Evolutionary conservation across 140 eudicot species (phyloP), one percentile per base, ranked within the genome.

Genomic region (Cichorium intybus): DNA sequence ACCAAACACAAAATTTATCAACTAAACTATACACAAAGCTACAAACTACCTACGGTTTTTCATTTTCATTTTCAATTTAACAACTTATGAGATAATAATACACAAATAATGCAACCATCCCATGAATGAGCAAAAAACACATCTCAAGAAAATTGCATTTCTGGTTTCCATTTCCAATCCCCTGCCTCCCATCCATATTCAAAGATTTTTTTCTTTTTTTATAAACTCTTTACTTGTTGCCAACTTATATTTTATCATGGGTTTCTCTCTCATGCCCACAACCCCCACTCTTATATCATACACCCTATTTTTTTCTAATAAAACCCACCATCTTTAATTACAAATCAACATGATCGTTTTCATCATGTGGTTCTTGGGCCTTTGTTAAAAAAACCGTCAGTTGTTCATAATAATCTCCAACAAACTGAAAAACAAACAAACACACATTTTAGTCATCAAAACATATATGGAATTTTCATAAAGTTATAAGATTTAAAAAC

Each of bases 251-350:
- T 39, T 54, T 59, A 18, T 53, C 17, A 60, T 21, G 18, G 66
- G 51, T 60, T 37, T 15, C 7, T 21, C 34, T 37, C 37, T 8
- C 41, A 43, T 37, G 37, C 21, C 79, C 12, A 55, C 85, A 70
- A 65, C 51, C 65, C 16, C n/a, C 47, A 54, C 72, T 64, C 49
- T 58, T 70, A 70, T 64, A 58, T 61, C 75, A 75, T 58, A 52
- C 75, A 75, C 65, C 46, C 64, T 39, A 39, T 16, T 68, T 61
- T 43, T 63, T 64, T 47, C 74, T 74, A 61, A 60, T 39, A 20
- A 62, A 34, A 49, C 17, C 37, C 39, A 41, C 71, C 69, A 20
- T 60, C 64, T 65, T 60, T 57, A 75, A 53, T 63, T 57, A 56
- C 68, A 79, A 23, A 54, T 51, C 76, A 43, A 58, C 74, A 68